Evolutionary conservation across 1,139 yeast species (phyloP).

Genomic region (Hemisphaericaspora xylanilytica): DNA sequence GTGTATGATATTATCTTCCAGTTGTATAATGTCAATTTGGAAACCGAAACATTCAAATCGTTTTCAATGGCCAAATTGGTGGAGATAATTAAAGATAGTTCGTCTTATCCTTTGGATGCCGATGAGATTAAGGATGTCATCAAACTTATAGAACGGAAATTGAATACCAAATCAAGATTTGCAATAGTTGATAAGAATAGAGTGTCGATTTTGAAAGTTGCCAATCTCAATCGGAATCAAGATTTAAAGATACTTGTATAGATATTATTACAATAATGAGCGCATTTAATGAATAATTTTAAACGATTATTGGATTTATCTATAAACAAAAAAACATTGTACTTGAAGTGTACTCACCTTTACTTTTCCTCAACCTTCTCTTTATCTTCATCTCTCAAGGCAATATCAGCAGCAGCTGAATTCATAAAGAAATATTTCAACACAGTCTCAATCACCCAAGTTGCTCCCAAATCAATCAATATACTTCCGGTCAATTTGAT

Average conservation of each 20-base stretch:
- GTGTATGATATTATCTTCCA: constrained; percentile 40
- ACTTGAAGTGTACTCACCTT: not conserved
- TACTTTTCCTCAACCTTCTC: constrained; percentile 3
- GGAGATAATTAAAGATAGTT: constrained; percentile 34
- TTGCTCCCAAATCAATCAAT: constrained; percentile 69
- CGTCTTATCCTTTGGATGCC: constrained; percentile 29
- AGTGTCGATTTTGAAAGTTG: constrained; percentile 28
- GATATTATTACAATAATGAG: too few species aligned
- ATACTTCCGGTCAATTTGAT: constrained; percentile 70
- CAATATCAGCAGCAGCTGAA: constrained; percentile 89
- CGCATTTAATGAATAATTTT: not conserved
- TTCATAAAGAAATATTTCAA: constrained; percentile 88
- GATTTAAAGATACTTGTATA: constrained; percentile 21
- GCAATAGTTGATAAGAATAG: constrained; percentile 21
- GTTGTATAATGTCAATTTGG: constrained; percentile 15
- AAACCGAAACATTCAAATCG: constrained; percentile 14
- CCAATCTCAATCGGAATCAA: constrained; percentile 24
- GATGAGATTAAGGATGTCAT: constrained; percentile 34
- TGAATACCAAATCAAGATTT: constrained; percentile 15
- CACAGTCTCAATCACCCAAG: constrained; percentile 76
- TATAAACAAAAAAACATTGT: not conserved
- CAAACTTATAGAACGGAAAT: constrained; percentile 16
- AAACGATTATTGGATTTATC: not conserved
- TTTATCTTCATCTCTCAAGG: constrained; percentile 41
- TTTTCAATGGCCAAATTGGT: constrained; percentile 27